A percentile compares a stretch with the other conserved stretches of the same genome.
Conservation (phyloP, 2,329 filamentous ascomycete genomes). For the Fusarium humuli region DNA sequence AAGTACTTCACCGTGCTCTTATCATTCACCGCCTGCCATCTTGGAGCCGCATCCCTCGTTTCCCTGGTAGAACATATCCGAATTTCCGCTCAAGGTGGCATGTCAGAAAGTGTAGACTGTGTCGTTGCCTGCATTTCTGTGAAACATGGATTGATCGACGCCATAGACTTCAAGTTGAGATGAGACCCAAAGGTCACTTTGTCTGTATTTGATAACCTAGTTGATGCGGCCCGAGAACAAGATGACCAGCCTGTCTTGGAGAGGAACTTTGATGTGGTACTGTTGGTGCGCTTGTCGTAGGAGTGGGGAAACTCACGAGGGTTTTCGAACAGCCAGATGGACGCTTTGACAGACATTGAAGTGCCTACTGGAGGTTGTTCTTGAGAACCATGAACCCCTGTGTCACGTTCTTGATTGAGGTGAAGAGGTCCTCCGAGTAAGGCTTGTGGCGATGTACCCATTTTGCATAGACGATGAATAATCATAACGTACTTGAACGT, state of each 20-base stretch:
- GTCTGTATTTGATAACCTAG: rapidly evolving
- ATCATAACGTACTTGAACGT: too few species aligned
- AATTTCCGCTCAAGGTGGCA: background rate
- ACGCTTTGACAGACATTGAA: background rate
- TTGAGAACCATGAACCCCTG: too few species aligned
- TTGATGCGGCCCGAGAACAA: rapidly evolving
- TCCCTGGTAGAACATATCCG: background rate
- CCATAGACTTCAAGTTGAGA: background rate
- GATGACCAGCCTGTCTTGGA: background rate
- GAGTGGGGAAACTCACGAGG: background rate
- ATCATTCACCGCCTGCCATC: background rate
- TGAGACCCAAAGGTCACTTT: background rate
- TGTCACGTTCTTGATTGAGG: too few species aligned
- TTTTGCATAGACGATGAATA: too few species aligned
- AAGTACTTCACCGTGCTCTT: background rate
- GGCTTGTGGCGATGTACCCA: too few species aligned
- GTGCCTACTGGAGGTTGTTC: too few species aligned
- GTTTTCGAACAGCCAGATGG: background rate
- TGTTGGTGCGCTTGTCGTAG: background rate
- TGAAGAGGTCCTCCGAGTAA: too few species aligned
- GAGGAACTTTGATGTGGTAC: background rate
- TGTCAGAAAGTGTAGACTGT: background rate
- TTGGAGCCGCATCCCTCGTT: rapidly evolving
- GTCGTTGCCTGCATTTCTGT: background rate
- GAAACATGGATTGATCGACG: background rate